Evolutionary conservation across 345 rosid genomes (phyloP), one percentile per base, ranked within the genome.

Genomic region (Alliaria petiolata): DNA sequence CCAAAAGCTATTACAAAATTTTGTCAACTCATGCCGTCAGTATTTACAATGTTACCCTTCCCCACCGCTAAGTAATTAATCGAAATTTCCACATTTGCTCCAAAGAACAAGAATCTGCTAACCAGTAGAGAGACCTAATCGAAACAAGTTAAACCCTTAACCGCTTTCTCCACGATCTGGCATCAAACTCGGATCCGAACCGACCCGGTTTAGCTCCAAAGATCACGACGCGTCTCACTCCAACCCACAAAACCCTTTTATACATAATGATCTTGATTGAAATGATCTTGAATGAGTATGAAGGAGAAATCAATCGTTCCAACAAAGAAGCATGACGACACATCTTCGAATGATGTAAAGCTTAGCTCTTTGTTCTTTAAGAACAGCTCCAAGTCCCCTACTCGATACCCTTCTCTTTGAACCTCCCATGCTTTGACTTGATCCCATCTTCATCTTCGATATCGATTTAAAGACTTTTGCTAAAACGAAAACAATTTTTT

Each of bases 281-380:
- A 8, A 15, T 16, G 44, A 30, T 49, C n/a, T n/a, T n/a, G 30
- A 22, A 39, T 22, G 38, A 72, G 42, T 30, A 22, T 13, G 7
- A 12, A 26, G n/a, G 55, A 76, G 42, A 34, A 8, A 16, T 78
- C 67, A 88, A 62, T 90, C 98, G 68, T 87, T 85, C 96, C 96
- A 89, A 45, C 90, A 89, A 62, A 89, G 83, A 36, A 89, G 87
- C 96, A 87, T 93, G 72, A 90, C 89, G 8, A 93, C 96, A 69
- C 98, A 93, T 78, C 97, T 87, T 65, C 90, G 76, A n/a, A 93
- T 90, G 47, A 93, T 90, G 78, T 93, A 93, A 66, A 90, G 89
- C 71, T 79, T 81, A 15, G 96, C 98, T 79, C 87, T 89, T 77
- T 88, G 98, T 72, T 93, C 97, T 80, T 86, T 80, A 11, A 90